Percentiles rank a stretch among this genome's conserved stretches.
Evolutionary conservation across 805 yeast genomes (phyloP).

Genomic region (Wickerhamiella sergipiensis): DNA sequence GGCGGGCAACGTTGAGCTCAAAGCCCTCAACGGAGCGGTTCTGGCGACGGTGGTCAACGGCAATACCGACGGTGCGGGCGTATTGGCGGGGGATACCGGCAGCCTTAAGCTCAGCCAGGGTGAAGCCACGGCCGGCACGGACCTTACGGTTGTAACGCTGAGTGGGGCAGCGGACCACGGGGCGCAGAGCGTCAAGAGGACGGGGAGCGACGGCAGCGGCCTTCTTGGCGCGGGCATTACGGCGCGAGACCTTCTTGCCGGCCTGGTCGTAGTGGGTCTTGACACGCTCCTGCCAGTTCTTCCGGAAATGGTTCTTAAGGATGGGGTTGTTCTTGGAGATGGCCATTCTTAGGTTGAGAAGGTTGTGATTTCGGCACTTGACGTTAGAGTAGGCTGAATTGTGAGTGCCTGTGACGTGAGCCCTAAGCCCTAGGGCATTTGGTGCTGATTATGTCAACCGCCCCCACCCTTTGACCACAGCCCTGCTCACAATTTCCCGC

Average conservation of each 20-base stretch:
- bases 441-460: too few relatives aligned
- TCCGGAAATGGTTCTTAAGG: slow-evolving; percentile 99
- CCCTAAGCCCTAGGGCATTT: slow-evolving; percentile 7
- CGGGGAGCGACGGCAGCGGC: slow-evolving; percentile 95
- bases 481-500: too few relatives aligned
- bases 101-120: slow-evolving; percentile 95
- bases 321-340: slow-evolving; percentile 97
- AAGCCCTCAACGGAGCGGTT: slow-evolving; percentile 95
- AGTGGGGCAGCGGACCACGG: slow-evolving; percentile 98
- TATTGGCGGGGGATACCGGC: slow-evolving; percentile 86
- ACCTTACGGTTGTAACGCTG: slow-evolving; percentile 98
- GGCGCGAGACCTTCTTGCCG: slow-evolving; percentile 96
- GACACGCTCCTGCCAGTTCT: slow-evolving; percentile 99
- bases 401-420: slow-evolving; percentile 4
- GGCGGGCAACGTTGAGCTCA: slow-evolving; percentile 89
- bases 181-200: slow-evolving; percentile 93
- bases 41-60: slow-evolving; percentile 99
- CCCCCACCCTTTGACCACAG: neutral
- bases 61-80: slow-evolving; percentile 97
- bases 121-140: slow-evolving; percentile 99
- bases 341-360: slow-evolving; percentile 38
- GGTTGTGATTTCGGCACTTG: slow-evolving; percentile 1
- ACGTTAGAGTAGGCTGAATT: slow-evolving; percentile 1
- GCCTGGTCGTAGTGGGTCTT: slow-evolving; percentile 99
- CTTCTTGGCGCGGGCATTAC: slow-evolving; percentile 84